Evolutionary conservation across 1,284 basidiomycete species (phyloP), one percentile per base, ranked within the genome.

Genomic region (Marasmius sp.): DNA sequence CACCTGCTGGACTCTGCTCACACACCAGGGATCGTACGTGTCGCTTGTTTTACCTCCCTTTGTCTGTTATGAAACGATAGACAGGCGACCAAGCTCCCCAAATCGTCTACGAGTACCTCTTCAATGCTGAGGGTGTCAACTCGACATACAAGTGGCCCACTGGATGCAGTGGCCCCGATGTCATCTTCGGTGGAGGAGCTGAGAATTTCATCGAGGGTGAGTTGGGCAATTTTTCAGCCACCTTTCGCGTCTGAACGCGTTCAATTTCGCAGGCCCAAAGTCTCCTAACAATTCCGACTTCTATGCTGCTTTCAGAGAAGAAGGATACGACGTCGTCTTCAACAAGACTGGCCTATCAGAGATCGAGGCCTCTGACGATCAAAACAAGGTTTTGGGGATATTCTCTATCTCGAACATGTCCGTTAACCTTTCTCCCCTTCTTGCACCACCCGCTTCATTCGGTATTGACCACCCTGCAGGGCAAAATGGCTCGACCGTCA

Each of bases 161-260:
- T 6, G 67, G 72, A 47, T 80, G 77, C 61, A 68, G 72, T 47
- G 72, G 73, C 6, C 75, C 77, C 27, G 78, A 80, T 68, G 77
- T 80, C 34, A 69, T 80, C 58, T 77, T 78, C 51, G 77, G 77
- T 61, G 77, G 77, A 58, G 77, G 78, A 47, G 78, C 77, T n/a
- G 77, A 79, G 62, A 72, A 77, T 48, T 80, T 78, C 65, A 72
- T 78, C 50, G 65, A 76, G 14, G 77, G 27, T 27, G 27, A 27
- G 27, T 27, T 27, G 5, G 27, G n/a, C 5, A 2, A 27, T 27
- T 27, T 27, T 5, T 27, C 27, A 27, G 5, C 27, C 27, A 27
- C 27, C 27, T 27, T 27, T 27, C 27, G 27, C 27, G 27, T 27
- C 27, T 27, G 27, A 27, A 27, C 5, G 27, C 27, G 2, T 2